Evolutionary conservation across 805 yeast genomes (phyloP), one percentile per base, ranked within the genome.

Genomic region (Saturnispora saitoi): DNA sequence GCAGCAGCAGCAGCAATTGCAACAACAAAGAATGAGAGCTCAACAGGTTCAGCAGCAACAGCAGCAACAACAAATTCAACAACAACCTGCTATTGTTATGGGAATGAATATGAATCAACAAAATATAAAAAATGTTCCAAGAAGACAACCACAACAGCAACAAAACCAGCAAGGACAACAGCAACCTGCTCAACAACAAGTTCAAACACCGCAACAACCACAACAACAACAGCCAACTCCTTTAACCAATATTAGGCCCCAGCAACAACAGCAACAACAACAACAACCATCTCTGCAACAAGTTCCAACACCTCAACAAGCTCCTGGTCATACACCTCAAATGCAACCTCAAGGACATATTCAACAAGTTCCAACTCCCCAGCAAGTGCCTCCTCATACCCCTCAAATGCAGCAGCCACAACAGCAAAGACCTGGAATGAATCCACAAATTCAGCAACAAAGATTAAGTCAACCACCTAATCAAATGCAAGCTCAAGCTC

Each of bases 341-440:
- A 20, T 34, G 11, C 38, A 34, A 40, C 53, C 49, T n/a, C 54
- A 43, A 17, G 54, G 48, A 34, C 54, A 45, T 17, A 49, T 32
- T 5, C 56, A 48, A 36, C 56, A 45, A 30, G 30, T 34, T 30
- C 46, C 39, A 34, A 4, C 41, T 12, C 9, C 43, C 17, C 43
- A 41, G 22, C 29, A 37, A 22, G 41, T 37, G 7, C 29, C 41
- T 22, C 29, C 29, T 20, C 58, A 43, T 14, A 51, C 32, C 42
- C 57, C 45, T 26, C 57, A 48, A 41, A 56, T 44, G 47, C 58
- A 54, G 48, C 61, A 54, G 31, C 50, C 32, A 15, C 48, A 32
- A n/a, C 48, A 14, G n/a, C 45, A 32, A n/a, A 36, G 24, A 39
- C 30, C 45, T 5, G 47, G 47, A 30, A 42, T 40, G 32, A 20